A percentile compares a stretch with the other conserved stretches of the same genome.
These are phyloP conservation scores for Clonostachys chloroleuca DNA, from an alignment of 2,329 filamentous ascomycete genomes.

Conservation along the genomic window DNA sequence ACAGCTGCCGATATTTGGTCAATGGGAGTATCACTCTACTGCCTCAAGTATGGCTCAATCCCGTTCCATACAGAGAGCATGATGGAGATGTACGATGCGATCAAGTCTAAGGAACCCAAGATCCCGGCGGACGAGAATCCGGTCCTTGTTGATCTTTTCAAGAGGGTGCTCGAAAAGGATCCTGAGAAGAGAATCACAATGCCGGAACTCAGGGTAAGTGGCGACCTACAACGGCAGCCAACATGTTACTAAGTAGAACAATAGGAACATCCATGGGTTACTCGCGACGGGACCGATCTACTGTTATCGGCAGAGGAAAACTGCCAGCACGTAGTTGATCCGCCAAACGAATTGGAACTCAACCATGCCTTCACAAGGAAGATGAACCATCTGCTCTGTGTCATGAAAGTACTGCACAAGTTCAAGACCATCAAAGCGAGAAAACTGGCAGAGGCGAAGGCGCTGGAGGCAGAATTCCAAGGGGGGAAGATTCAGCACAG, in stretches of 20 bases:
- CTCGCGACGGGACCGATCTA: constrained; percentile 70
- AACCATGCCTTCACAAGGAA: constrained; percentile 87
- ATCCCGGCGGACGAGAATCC: constrained; percentile 61
- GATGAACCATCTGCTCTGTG: constrained; percentile 79
- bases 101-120: constrained; percentile 64
- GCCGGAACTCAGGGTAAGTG: constrained; percentile 71
- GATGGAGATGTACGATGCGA: constrained; percentile 85
- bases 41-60: constrained; percentile 81
- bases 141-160: constrained; percentile 71
- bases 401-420: constrained; percentile 86
- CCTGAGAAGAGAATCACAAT: constrained; percentile 80
- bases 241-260: constrained; percentile 5
- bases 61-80: constrained; percentile 79
- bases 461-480: neutral
- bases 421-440: constrained; percentile 71
- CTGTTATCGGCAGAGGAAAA: constrained; percentile 83
- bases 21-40: constrained; percentile 94
- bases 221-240: neutral
- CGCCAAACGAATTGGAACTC: constrained; percentile 85
- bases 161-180: constrained; percentile 75
- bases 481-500: neutral
- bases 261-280: constrained; percentile 92
- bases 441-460: constrained; percentile 5
- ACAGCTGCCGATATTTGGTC: constrained; percentile 95
- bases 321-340: constrained; percentile 72